These are phyloP conservation scores for Paramyrothecium sp. DNA, from an alignment of 2,329 filamentous ascomycete species.

Conservation along the genomic window DNA sequence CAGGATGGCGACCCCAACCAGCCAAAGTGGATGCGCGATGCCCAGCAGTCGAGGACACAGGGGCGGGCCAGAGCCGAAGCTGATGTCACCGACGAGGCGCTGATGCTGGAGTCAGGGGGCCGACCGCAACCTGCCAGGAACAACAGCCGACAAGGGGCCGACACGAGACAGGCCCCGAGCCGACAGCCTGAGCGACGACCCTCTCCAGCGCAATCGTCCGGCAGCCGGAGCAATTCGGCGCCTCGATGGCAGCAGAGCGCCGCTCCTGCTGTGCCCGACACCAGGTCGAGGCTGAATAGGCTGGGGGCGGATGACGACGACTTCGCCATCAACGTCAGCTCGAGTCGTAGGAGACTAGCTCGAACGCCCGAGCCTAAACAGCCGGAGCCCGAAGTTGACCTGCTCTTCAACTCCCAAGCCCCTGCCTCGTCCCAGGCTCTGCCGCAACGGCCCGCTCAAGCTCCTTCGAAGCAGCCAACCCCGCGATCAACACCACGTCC, in stretches of 20 bases:
- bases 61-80: constrained; percentile 26
- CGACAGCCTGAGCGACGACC: constrained; percentile 43
- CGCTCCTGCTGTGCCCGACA: constrained; percentile 33
- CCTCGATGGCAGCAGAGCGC: constrained; percentile 57
- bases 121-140: constrained; percentile 44
- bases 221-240: constrained; percentile 42
- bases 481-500: constrained; percentile 28
- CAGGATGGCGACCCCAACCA: constrained; percentile 71
- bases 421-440: constrained; percentile 32
- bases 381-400: constrained; percentile 52
- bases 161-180: constrained; percentile 15
- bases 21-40: constrained; percentile 93
- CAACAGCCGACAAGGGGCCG: constrained; percentile 22
- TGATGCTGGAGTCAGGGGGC: constrained; percentile 71
- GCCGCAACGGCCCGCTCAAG: constrained; percentile 35
- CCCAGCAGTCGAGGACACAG: constrained; percentile 44
- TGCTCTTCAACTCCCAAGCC: constrained; percentile 55
- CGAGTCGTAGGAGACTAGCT: constrained; percentile 67
- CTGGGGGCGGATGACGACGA: constrained; percentile 77
- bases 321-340: constrained; percentile 82
- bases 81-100: constrained; percentile 67
- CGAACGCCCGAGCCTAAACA: constrained; percentile 18
- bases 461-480: constrained; percentile 30
- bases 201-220: constrained; percentile 45
- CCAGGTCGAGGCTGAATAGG: constrained; percentile 62